phyloP scores from a whole-genome alignment of 2,329 filamentous ascomycete species.

The Cladorrhinum sp. region DNA sequence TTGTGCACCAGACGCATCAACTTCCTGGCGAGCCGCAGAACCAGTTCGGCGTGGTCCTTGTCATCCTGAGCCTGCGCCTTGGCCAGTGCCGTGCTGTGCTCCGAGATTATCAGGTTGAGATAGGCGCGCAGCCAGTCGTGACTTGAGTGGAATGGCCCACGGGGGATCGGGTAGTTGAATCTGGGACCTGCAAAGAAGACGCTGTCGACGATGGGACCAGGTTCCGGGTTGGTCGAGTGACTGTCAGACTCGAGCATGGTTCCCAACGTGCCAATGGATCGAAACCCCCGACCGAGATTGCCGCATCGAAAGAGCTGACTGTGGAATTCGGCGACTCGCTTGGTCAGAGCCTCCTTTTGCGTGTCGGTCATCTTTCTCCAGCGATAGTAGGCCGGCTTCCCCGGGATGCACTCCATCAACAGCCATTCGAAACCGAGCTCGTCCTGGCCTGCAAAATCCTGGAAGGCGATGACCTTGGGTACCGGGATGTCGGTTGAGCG shows the following conservation, averaged over 20 bases:
- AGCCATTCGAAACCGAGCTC: constrained; percentile 41
- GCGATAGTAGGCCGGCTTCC: constrained; percentile 24
- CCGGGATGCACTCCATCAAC: constrained; percentile 33
- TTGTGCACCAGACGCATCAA: constrained; percentile 33
- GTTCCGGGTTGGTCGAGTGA: constrained; percentile 5
- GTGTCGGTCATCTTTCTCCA: constrained; percentile 34
- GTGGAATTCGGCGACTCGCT: constrained; percentile 32
- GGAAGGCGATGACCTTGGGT: constrained; percentile 33
- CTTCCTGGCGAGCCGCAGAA: constrained; percentile 26
- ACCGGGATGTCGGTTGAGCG: constrained; percentile 34
- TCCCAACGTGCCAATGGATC: constrained; percentile 28
- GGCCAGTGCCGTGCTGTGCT: constrained; percentile 27
- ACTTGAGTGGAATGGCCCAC: constrained; percentile 38
- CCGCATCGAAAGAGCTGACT: constrained; percentile 29
- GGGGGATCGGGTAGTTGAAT: constrained; percentile 32
- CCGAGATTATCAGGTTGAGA: constrained; percentile 31
- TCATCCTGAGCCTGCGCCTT: constrained; percentile 28
- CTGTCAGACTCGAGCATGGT: not conserved
- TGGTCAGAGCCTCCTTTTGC: constrained; percentile 33
- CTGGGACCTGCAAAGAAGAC: constrained; percentile 35
- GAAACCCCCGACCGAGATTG: constrained; percentile 22
- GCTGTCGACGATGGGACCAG: constrained; percentile 32
- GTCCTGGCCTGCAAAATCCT: constrained; percentile 30
- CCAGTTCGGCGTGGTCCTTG: constrained; percentile 32
- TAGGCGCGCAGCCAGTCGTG: constrained; percentile 38